Percentiles rank a stretch among this genome's conserved stretches.
Conservation (phyloP, 352 stramenopile species). For the Globisporangium solare region DNA sequence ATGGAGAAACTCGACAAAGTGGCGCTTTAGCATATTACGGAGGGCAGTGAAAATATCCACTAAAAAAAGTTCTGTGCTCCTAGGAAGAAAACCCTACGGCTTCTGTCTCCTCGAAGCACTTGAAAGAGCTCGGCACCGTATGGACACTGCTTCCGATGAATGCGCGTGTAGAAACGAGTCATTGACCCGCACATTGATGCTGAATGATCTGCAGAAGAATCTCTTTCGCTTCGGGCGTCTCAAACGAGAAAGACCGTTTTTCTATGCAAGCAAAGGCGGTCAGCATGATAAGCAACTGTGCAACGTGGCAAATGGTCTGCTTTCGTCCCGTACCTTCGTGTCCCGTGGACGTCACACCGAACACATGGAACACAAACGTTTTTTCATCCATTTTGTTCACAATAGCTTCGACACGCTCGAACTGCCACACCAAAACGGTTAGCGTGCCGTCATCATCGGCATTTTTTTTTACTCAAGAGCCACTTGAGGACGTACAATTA, state of each 20-base stretch:
- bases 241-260: slow-evolving; percentile 64
- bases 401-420: slow-evolving; percentile 59
- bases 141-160: no score
- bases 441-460: not conserved
- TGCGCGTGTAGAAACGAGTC: no score
- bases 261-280: slow-evolving; percentile 25
- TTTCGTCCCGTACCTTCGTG: slow-evolving; percentile 25
- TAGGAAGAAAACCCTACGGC: no score
- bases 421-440: slow-evolving; percentile 26
- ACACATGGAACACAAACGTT: slow-evolving; percentile 56
- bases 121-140: no score
- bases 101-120: no score
- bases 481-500: slow-evolving; percentile 42
- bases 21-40: no score
- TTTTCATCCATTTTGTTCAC: slow-evolving; percentile 59
- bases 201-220: slow-evolving; percentile 39
- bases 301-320: not conserved
- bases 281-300: not conserved
- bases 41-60: no score
- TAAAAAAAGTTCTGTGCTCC: no score
- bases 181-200: slow-evolving; percentile 28
- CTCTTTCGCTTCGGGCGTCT: slow-evolving; percentile 49
- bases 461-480: not conserved
- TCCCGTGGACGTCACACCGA: slow-evolving; percentile 41
- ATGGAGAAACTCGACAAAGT: not conserved